Percentiles rank a stretch among this genome's conserved stretches.
Conservation (phyloP, 805 yeast species). For the Yamadazyma tumulicola region DNA sequence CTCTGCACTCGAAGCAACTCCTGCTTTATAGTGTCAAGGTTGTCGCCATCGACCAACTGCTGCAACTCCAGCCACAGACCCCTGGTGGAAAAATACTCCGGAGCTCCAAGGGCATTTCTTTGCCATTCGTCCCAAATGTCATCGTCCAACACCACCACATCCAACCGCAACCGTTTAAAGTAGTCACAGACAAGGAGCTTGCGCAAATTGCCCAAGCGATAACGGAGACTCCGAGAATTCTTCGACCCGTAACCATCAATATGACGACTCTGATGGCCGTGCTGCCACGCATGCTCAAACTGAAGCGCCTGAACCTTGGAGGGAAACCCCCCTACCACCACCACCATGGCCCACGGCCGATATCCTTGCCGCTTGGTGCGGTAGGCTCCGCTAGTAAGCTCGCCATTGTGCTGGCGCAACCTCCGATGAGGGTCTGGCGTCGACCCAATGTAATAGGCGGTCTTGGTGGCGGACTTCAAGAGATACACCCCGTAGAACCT, state of each 20-base stretch:
- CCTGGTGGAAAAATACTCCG: no score
- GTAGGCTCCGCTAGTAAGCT: conserved; percentile 55
- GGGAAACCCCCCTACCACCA: conserved; percentile 69
- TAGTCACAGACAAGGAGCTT: conserved; percentile 40
- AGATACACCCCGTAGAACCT: conserved; percentile 69
- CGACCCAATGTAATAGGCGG: conserved; percentile 73
- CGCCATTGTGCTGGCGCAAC: conserved; percentile 78
- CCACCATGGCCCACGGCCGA: conserved; percentile 73
- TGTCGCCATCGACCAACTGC: no score
- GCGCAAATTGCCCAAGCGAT: conserved; percentile 46
- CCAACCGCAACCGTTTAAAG: conserved; percentile 45
- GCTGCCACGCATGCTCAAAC: conserved; percentile 87
- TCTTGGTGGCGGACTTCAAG: conserved; percentile 54
- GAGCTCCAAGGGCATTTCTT: no score
- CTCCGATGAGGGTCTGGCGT: conserved; percentile 71
- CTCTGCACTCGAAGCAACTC: conserved; percentile 15
- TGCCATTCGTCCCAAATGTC: conserved; percentile 31
- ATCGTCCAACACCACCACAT: conserved; percentile 43
- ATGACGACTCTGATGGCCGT: conserved; percentile 61
- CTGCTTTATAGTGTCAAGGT: conserved; percentile 10
- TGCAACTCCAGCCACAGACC: no score
- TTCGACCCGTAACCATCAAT: conserved; percentile 43
- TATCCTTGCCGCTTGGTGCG: conserved; percentile 53
- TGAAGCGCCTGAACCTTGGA: conserved; percentile 64
- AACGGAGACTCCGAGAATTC: conserved; percentile 35